These are phyloP conservation scores for Parathielavia hyrcaniae DNA, from an alignment of 495 filamentous ascomycete genomes.

Conservation along the genomic window DNA sequence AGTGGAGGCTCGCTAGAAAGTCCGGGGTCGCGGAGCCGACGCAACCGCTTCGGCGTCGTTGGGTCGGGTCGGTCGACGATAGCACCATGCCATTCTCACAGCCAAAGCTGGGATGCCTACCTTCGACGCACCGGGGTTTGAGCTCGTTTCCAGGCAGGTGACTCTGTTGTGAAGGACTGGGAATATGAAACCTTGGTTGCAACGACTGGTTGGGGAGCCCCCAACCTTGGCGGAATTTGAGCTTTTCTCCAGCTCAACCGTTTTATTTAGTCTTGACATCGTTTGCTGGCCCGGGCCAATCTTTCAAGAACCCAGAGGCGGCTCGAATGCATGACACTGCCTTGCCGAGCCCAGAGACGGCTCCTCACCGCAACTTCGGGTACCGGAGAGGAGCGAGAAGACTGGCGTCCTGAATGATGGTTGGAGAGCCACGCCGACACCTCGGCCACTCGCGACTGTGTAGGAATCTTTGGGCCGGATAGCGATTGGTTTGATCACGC, in stretches of 20 bases:
- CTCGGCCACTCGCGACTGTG: conserved; percentile 8
- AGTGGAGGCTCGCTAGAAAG: conserved; percentile 1
- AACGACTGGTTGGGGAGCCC: neutral
- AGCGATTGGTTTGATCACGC: no score
- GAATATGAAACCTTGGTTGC: neutral
- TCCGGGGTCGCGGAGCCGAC: conserved; percentile 12
- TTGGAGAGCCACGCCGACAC: conserved; percentile 7
- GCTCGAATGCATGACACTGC: neutral
- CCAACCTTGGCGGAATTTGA: conserved; percentile 6
- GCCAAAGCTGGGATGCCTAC: neutral
- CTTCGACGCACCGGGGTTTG: neutral
- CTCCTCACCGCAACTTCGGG: conserved; percentile 25
- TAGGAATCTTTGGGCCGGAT: conserved; percentile 17
- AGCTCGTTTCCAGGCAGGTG: neutral
- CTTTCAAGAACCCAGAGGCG: neutral
- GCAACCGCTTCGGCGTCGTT: conserved; percentile 6
- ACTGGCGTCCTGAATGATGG: conserved; percentile 12
- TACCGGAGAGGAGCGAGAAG: neutral
- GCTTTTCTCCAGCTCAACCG: neutral
- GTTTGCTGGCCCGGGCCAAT: neutral
- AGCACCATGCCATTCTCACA: neutral
- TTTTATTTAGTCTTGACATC: neutral
- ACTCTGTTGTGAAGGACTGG: neutral
- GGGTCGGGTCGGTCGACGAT: conserved; percentile 9
- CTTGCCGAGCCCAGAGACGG: neutral